These are phyloP conservation scores for Holtermannia corniformis DNA, from an alignment of 768 basidiomycete species.

Conservation along the genomic window DNA sequence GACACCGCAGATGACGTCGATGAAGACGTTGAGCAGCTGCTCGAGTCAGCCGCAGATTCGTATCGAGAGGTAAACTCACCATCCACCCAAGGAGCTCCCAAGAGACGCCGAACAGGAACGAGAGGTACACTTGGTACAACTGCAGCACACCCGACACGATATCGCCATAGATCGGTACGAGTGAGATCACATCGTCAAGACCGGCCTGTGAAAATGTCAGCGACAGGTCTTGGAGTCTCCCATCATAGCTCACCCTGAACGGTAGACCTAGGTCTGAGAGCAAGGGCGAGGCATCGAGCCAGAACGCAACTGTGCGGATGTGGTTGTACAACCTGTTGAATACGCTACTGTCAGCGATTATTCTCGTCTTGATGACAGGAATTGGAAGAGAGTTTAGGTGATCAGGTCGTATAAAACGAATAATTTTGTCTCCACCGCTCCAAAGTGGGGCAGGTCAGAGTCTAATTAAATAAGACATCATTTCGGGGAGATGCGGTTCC, in stretches of 20 bases:
- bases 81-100: constrained; percentile 26
- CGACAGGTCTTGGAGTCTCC: neutral
- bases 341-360: constrained; percentile 1
- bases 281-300: constrained; percentile 39
- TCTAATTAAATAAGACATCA: constrained; percentile 33
- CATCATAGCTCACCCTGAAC: constrained; percentile 30
- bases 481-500: constrained; percentile 11
- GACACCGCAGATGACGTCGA: constrained; percentile 36
- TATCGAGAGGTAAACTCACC: constrained; percentile 21
- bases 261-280: constrained; percentile 39
- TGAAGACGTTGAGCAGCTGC: constrained; percentile 32
- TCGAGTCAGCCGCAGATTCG: neutral
- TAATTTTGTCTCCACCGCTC: constrained; percentile 16
- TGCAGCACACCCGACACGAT: constrained; percentile 34
- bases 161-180: constrained; percentile 40
- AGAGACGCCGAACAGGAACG: constrained; percentile 35
- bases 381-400: constrained; percentile 1
- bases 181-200: constrained; percentile 38
- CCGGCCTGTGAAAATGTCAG: constrained; percentile 25
- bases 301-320: constrained; percentile 38
- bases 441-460: constrained; percentile 17
- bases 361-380: neutral
- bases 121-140: constrained; percentile 39
- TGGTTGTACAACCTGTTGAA: constrained; percentile 37
- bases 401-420: constrained; percentile 20